Evolutionary conservation across 495 filamentous ascomycete genomes (phyloP), one percentile per base, ranked within the genome.

Genomic region (Penicillium maclennaniae): DNA sequence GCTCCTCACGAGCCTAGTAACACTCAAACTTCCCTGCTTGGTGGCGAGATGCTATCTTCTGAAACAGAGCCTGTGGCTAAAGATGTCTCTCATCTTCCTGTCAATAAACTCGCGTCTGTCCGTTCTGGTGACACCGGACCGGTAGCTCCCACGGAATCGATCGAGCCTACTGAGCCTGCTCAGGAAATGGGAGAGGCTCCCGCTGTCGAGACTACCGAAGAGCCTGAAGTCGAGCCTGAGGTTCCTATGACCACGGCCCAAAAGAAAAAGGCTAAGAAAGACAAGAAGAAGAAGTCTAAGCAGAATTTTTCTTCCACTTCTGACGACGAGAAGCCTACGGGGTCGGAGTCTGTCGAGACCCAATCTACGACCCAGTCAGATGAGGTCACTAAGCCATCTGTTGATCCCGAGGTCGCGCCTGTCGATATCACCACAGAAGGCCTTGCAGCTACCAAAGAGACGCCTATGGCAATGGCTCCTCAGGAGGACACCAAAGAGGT

Each of bases 231-330:
- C 21, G 61, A 60, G 31, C 21, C 66, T 17, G 67, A 73, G 26
- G 27, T 58, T 3, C 41, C 55, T 17, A 39, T 60, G 49, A 61
- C 50, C 16, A n/a, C 60, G 17, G 56, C 66, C 28, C 54, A 68
- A 26, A 69, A 69, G 55, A 72, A 69, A 51, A 69, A 71, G 46
- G 71, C 67, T 16, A 71, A 70, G 50, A 74, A 75, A 53, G 70
- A 70, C 40, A 73, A 66, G 52, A 63, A 60, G 34, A 70, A 69
- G 66, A 63, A 60, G 16, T 58, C 55, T 46, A 54, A 61, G 27
- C 34, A 62, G 37, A 59, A 47, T 43, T 47, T 58, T 17, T 47
- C 53, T 40, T 58, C 56, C 10, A 20, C 58, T 37, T 17, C 56
- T 27, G 59, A 59, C 2, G 55, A 62, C 2, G 49, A 65, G 14